Base-by-base conservation (phyloP, 768 basidiomycete genomes). In the Boletus subparvulus region DNA sequence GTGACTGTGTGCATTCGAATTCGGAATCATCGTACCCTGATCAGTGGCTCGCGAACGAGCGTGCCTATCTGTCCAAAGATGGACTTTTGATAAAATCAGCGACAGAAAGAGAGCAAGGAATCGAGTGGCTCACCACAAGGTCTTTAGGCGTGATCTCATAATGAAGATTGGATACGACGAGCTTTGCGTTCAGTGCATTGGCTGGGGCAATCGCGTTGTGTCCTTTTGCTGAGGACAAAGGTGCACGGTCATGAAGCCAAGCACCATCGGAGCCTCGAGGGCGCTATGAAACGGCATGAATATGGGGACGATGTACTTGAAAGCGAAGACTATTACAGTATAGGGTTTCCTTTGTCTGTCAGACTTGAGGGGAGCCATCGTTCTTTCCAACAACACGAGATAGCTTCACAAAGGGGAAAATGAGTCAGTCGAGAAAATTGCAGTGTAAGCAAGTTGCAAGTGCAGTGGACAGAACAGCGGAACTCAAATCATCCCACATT, bases 11-110 rank as follows among this genome's bases (percentile, higher is more conserved):
- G 69, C 61, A 71, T 69, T 73, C 69, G 69, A 73, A 78, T 68
- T 74, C 74, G 75, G 77, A 75, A 71, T 67, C 71, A 73, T 81
- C 94, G 88, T 94, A 96, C 93, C 88, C 90, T 92, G 75, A 96
- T 93, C 74, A 85, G 77, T 77, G 93, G 93, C 81, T 94, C 92
- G 75, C 92, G 87, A 69, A 92, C 82, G 74, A 96, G 85, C 77
- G 90, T 92, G 78, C 93, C 93, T 74, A 92, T 87, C 72, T 90
- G 85, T 67, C 92, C 90, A 81, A 95, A 96, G 65, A 95, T 92
- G 74, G 83, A 80, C 92, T 95, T 65, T 4, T 11, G 12, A 50
- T 21, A 43, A 47, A 39, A 44, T 64, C 21, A 61, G 61, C 6
- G 33, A 45, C 12, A n/a, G 21, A 26, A 41, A 28, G 21, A 40